Conservation (phyloP, 2,329 filamentous ascomycete species). For the Septoria petroselini region DNA sequence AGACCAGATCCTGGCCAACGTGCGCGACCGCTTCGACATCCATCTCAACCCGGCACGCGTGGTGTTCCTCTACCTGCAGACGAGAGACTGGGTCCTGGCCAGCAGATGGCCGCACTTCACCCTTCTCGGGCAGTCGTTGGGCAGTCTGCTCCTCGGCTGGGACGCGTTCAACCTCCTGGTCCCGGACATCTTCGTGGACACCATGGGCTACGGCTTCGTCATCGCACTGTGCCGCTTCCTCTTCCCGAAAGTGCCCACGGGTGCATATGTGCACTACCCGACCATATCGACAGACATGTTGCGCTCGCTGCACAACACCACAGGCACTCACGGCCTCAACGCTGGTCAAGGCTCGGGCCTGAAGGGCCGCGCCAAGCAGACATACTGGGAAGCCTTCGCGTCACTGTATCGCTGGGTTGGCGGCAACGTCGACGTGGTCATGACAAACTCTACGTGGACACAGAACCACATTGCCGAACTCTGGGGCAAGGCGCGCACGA, state of each 20-base stretch:
- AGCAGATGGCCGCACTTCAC: slow-evolving; percentile 91
- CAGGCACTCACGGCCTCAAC: slow-evolving; percentile 66
- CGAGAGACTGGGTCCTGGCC: slow-evolving; percentile 78
- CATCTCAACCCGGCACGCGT: slow-evolving; percentile 77
- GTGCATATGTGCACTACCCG: slow-evolving; percentile 94
- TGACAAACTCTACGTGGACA: slow-evolving; percentile 98
- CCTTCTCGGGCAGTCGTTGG: slow-evolving; percentile 86
- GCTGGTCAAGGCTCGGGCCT: slow-evolving; percentile 74
- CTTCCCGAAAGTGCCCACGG: slow-evolving; percentile 77
- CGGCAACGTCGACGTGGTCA: slow-evolving; percentile 81
- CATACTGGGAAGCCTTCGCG: slow-evolving; percentile 87
- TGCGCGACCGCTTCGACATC: slow-evolving; percentile 84
- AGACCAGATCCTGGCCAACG: slow-evolving; percentile 63
- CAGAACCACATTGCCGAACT: slow-evolving; percentile 75
- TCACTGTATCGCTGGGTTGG: slow-evolving; percentile 78
- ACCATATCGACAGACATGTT: slow-evolving; percentile 99
- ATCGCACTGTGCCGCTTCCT: slow-evolving; percentile 78
- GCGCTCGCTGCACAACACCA: slow-evolving; percentile 53
- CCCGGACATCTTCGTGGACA: slow-evolving; percentile 93
- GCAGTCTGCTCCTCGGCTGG: slow-evolving; percentile 81
- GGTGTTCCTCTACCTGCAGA: slow-evolving; percentile 86
- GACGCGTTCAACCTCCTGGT: slow-evolving; percentile 90
- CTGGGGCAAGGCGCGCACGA: slow-evolving; percentile 62
- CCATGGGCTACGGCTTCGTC: slow-evolving; percentile 95
- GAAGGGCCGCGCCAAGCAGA: slow-evolving; percentile 67